Percentiles rank a stretch among this genome's conserved stretches.
Conservation (phyloP, 2,329 filamentous ascomycete genomes). For the Coleophoma crateriformis region DNA sequence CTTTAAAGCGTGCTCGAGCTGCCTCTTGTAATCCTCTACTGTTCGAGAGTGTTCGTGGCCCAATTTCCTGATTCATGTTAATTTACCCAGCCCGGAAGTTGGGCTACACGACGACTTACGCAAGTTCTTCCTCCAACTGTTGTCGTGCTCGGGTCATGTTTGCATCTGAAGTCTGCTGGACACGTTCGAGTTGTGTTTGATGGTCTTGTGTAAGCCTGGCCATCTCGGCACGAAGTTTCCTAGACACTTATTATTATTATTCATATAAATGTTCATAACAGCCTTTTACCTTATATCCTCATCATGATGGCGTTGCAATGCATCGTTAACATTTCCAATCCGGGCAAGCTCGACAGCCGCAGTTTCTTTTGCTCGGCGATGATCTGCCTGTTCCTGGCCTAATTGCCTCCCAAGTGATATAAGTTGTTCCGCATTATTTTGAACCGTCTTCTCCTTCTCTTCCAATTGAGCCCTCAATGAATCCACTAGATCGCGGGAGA, state of each 20-base stretch:
- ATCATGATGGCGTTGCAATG: slow-evolving; percentile 59
- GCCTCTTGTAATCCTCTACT: slow-evolving; percentile 31
- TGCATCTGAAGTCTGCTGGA: too few species aligned
- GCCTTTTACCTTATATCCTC: background rate
- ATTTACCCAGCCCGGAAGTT: background rate
- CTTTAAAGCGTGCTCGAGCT: slow-evolving; percentile 41
- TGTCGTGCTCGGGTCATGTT: too few species aligned
- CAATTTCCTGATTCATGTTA: slow-evolving; percentile 22
- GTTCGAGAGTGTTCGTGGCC: slow-evolving; percentile 25
- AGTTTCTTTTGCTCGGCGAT: slow-evolving; percentile 59
- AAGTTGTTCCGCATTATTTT: slow-evolving; percentile 39
- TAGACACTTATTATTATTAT: too few species aligned
- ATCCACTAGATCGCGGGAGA: slow-evolving; percentile 92
- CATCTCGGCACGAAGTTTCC: too few species aligned
- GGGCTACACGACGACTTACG: slow-evolving; percentile 32
- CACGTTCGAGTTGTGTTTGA: too few species aligned
- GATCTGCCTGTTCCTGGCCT: slow-evolving; percentile 69
- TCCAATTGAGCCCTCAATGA: slow-evolving; percentile 72
- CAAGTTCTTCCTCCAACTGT: slow-evolving; percentile 49
- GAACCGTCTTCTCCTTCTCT: slow-evolving; percentile 55
- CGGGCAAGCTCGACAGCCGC: slow-evolving; percentile 44
- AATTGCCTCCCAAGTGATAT: slow-evolving; percentile 47
- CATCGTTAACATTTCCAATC: slow-evolving; percentile 53
- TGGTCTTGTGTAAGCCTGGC: too few species aligned
- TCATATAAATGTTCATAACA: too few species aligned